Percentiles rank a stretch among this genome's conserved stretches.
Conservation (phyloP, 345 rosid genomes). For the Citrus maxima region DNA sequence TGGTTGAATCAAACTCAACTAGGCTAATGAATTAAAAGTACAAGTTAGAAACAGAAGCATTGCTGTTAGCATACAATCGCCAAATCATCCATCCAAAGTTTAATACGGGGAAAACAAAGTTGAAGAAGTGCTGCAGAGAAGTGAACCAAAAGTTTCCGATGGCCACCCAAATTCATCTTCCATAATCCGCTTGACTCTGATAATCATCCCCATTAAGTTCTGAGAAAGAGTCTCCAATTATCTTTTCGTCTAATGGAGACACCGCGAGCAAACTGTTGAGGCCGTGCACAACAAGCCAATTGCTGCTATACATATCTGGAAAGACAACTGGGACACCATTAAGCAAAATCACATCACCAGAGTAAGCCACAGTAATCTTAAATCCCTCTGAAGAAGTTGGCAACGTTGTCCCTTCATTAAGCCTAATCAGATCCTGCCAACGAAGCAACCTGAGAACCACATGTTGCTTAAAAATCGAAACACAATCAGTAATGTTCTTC, state of each 20-base stretch:
- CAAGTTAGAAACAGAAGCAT: not conserved
- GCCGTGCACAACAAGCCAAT: slow-evolving; percentile 43
- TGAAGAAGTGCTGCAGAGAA: not conserved
- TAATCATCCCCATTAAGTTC: slow-evolving; percentile 19
- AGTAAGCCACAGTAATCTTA: slow-evolving; percentile 30
- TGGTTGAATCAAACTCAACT: not conserved
- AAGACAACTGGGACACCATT: slow-evolving; percentile 39
- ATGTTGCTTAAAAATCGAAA: slow-evolving; percentile 29
- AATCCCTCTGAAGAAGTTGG: slow-evolving; percentile 29
- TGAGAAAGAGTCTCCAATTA: slow-evolving; percentile 33
- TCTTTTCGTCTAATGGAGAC: slow-evolving; percentile 8
- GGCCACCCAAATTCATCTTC: slow-evolving; percentile 20
- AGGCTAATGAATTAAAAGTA: not conserved
- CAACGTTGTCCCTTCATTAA: slow-evolving; percentile 25
- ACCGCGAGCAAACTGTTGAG: slow-evolving; percentile 28
- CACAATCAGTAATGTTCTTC: slow-evolving; percentile 26
- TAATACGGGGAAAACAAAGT: not conserved
- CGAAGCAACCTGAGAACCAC: slow-evolving; percentile 28
- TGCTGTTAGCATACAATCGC: not conserved
- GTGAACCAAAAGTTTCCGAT: not conserved
- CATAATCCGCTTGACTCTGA: slow-evolving; percentile 15
- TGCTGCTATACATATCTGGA: slow-evolving; percentile 36
- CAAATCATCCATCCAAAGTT: not conserved
- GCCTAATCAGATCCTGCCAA: slow-evolving; percentile 30
- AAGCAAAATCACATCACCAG: slow-evolving; percentile 35